These are phyloP conservation scores for Osmanthus fragrans DNA, from an alignment of 257 asterid species.

Conservation along the genomic window DNA sequence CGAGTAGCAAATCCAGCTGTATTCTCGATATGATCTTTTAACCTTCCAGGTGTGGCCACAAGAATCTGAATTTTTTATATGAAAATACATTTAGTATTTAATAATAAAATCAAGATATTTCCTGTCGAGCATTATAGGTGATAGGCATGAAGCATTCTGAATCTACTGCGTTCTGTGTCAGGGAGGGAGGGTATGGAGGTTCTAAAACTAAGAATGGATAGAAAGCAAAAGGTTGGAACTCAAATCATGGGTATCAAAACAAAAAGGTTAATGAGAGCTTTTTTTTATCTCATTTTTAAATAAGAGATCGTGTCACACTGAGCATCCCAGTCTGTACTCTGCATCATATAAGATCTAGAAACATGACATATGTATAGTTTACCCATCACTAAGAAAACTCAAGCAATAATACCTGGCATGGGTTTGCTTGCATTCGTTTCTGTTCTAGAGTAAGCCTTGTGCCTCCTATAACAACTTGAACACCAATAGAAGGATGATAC, in stretches of 20 bases:
- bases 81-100: slow-evolving; percentile 1
- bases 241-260: not conserved
- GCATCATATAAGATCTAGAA: not conserved
- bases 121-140: not conserved
- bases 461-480: slow-evolving; percentile 98
- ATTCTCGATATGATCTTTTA: slow-evolving; percentile 88
- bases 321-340: not conserved
- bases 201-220: not conserved
- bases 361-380: not conserved
- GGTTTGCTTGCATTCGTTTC: slow-evolving; percentile 90
- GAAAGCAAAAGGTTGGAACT: not conserved
- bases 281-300: not conserved
- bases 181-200: not conserved
- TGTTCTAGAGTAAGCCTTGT: slow-evolving; percentile 85
- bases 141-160: not conserved
- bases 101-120: not conserved
- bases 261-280: not conserved
- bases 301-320: not conserved
- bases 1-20: slow-evolving; percentile 96
- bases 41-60: slow-evolving; percentile 99
- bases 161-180: not conserved
- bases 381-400: not conserved
- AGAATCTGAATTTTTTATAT: slow-evolving; percentile 63
- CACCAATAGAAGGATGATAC: slow-evolving; percentile 89
- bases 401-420: slow-evolving; percentile 67